Percentiles rank a stretch among this genome's conserved stretches.
Conservation (phyloP, 345 rosid genomes). For the Syzygium grande region DNA sequence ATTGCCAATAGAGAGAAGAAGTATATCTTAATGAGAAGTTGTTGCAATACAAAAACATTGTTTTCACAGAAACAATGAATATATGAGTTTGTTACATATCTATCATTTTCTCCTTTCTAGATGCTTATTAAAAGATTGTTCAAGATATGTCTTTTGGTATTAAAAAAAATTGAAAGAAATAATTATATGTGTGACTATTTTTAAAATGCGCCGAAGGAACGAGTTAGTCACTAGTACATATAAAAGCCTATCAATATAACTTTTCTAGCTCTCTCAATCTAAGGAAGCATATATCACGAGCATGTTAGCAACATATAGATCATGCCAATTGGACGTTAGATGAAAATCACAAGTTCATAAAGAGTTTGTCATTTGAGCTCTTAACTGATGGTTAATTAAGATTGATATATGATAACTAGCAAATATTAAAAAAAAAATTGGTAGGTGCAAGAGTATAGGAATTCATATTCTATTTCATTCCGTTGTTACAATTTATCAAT, state of each 20-base stretch:
- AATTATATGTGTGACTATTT: background rate
- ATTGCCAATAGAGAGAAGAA: background rate
- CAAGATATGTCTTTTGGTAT: background rate
- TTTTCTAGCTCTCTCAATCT: background rate
- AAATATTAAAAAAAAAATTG: background rate
- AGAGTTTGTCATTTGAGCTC: background rate
- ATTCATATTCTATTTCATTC: no score
- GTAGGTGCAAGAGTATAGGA: no score
- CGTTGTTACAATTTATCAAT: background rate
- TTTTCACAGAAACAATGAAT: background rate
- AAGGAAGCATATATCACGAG: background rate
- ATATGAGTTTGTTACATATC: background rate
- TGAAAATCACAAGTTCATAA: background rate
- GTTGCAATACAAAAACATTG: background rate
- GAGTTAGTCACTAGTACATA: background rate
- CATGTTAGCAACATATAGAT: background rate
- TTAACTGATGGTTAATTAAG: background rate
- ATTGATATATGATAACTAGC: background rate
- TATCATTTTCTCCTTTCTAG: background rate
- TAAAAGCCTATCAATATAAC: background rate
- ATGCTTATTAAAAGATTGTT: background rate
- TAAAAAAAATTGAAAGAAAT: no score
- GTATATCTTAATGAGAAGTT: background rate
- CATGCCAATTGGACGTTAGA: background rate
- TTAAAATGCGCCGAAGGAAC: background rate